Percentiles rank a stretch among this genome's conserved stretches.
Evolutionary conservation across 345 rosid genomes (phyloP).

Genomic region (Xanthoceras sorbifolium): DNA sequence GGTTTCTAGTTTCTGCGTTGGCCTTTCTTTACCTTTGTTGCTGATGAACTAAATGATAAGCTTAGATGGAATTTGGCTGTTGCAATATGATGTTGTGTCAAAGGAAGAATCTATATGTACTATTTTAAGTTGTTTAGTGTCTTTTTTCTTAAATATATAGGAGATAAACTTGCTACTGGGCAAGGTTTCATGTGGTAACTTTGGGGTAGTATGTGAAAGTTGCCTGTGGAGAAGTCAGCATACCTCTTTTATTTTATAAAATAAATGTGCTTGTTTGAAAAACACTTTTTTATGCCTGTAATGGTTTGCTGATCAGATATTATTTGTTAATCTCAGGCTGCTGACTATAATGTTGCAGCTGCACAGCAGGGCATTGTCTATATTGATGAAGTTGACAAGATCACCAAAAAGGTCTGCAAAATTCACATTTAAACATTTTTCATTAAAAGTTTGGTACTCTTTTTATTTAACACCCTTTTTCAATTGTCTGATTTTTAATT

Average conservation of each 20-base stretch:
- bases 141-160: neutral
- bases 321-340: conserved; percentile 51
- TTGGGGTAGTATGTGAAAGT: conserved; percentile 8
- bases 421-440: neutral
- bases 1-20: neutral
- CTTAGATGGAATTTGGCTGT: neutral
- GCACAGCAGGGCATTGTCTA: conserved; percentile 99
- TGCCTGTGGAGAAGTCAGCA: neutral
- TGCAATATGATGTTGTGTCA: neutral
- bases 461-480: neutral
- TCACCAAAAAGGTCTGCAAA: conserved; percentile 79
- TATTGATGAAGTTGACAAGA: conserved; percentile 98
- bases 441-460: neutral
- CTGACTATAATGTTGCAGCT: conserved; percentile 97
- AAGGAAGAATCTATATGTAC: neutral
- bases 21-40: neutral
- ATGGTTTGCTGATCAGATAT: neutral
- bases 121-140: neutral
- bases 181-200: neutral
- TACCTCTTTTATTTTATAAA: neutral
- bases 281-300: neutral
- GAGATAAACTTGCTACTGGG: conserved; percentile 5
- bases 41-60: neutral
- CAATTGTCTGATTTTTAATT: conserved; percentile 13
- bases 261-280: neutral